A percentile compares a stretch with the other conserved stretches of the same genome.
These are phyloP conservation scores for Sporothrix pallida DNA, from an alignment of 2,329 filamentous ascomycete species.

Conservation along the genomic window DNA sequence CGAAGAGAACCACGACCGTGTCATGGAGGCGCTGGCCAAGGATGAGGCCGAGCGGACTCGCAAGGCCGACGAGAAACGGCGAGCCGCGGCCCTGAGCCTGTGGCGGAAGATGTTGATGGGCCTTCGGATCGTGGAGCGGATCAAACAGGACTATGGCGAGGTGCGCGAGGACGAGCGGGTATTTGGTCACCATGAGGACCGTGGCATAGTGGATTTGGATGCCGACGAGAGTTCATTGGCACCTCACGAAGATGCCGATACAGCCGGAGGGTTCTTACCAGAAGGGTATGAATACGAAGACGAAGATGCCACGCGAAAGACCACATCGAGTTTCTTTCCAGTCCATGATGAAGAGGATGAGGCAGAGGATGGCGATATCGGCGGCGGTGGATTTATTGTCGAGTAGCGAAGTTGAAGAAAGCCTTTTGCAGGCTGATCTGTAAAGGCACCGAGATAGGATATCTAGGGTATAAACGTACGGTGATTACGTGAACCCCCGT, in stretches of 20 bases:
- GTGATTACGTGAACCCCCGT: not conserved
- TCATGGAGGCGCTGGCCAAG: conserved; percentile 79
- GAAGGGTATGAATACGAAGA: conserved; percentile 60
- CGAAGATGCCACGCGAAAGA: conserved; percentile 40
- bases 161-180: conserved; percentile 54
- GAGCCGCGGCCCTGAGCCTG: conserved; percentile 71
- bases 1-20: conserved; percentile 72
- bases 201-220: conserved; percentile 39
- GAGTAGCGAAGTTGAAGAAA: conserved; percentile 12
- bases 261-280: conserved; percentile 66
- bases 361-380: conserved; percentile 41
- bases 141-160: conserved; percentile 76
- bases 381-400: conserved; percentile 31
- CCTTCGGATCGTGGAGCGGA: conserved; percentile 77
- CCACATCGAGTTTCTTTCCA: conserved; percentile 57
- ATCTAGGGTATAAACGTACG: not conserved
- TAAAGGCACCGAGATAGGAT: not conserved
- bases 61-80: conserved; percentile 83
- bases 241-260: conserved; percentile 52
- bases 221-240: conserved; percentile 36
- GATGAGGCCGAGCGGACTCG: conserved; percentile 76
- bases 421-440: not conserved
- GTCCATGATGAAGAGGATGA: conserved; percentile 50
- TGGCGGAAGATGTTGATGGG: conserved; percentile 92
- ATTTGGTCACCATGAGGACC: conserved; percentile 52